phyloP scores from a whole-genome alignment of 2,329 filamentous ascomycete species.

The Zasmidium cellare region DNA sequence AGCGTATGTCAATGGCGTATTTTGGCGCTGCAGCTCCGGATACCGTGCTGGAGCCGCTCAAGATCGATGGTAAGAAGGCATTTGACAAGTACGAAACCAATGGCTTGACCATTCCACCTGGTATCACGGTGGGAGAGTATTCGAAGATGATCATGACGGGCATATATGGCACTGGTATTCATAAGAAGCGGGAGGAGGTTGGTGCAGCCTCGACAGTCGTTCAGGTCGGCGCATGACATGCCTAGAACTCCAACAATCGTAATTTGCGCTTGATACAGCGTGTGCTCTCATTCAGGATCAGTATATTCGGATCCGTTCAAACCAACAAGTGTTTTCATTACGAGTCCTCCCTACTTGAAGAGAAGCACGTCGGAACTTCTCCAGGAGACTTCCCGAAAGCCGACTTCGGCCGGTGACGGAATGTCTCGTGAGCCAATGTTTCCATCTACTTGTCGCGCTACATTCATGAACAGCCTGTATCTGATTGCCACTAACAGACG shows the following conservation, averaged over 20 bases:
- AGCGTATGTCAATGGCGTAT: slow-evolving; percentile 27
- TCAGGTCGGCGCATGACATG: neutral
- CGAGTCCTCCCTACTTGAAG: no score
- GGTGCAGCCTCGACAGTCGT: neutral
- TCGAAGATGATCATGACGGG: slow-evolving; percentile 20
- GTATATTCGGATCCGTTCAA: no score
- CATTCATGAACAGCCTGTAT: neutral
- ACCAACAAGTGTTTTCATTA: no score
- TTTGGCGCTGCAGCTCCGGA: slow-evolving; percentile 24
- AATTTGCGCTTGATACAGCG: no score
- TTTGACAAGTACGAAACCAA: slow-evolving; percentile 20
- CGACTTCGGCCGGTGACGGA: neutral
- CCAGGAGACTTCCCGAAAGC: neutral
- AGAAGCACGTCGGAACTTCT: neutral
- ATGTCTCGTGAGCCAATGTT: neutral
- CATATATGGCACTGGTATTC: slow-evolving; percentile 17
- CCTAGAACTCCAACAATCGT: neutral
- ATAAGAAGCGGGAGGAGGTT: neutral
- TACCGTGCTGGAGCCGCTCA: slow-evolving; percentile 21
- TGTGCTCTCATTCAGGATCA: no score
- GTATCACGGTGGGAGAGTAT: slow-evolving; percentile 24
- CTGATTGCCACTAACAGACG: neutral
- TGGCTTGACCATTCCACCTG: slow-evolving; percentile 20
- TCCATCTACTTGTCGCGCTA: neutral
- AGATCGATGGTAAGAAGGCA: neutral